Base-by-base conservation (phyloP, 2,329 filamentous ascomycete genomes). In the Geoglossum cookeanum region DNA sequence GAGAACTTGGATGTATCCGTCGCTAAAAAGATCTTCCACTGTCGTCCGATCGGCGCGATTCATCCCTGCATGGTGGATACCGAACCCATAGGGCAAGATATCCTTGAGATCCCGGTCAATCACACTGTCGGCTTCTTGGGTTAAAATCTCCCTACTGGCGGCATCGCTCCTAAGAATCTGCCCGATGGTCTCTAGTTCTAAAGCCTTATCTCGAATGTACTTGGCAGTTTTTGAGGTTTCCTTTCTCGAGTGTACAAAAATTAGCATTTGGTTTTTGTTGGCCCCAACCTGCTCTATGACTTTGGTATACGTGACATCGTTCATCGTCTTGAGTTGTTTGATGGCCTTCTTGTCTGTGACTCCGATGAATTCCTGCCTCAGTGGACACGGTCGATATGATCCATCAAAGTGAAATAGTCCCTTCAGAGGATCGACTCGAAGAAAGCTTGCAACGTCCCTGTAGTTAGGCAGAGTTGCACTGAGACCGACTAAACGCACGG, bases 261-360 rank as follows among this genome's bases (percentile, higher is more conserved):
- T 95, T 44, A 98, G 80, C 90, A 98, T 96, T 69, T 98, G 92
- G 65, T 98, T 95, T 61, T 87, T 82, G 65, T 94, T 85, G 59
- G 85, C 83, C 5, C 92, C 92, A 33, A 96, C 91, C 67, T 97
- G 91, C 69, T 98, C 92, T 57, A 98, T 79, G 32, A 96, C 90
- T 70, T 98, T 98, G 62, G 84, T 94, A 70, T 98, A 98, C 58
- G 89, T 96, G 57, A 98, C 90, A 64, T 98, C 92, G 66, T 98
- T 98, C 92, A 98, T 98, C 0, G 87, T 94, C 76, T 97, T 96
- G 57, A 98, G 75, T 69, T 98, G 92, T 72, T 97, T 98, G 72
- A 98, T 98, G 4, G 92, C 87, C 69, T 97, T 97, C 73, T 92
- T 94, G 63, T 98, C 92, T 0, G 91, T 96, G 48, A 98, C 86